Base-by-base conservation (phyloP, 2,329 filamentous ascomycete genomes). In the Lizonia empirigonia region DNA sequence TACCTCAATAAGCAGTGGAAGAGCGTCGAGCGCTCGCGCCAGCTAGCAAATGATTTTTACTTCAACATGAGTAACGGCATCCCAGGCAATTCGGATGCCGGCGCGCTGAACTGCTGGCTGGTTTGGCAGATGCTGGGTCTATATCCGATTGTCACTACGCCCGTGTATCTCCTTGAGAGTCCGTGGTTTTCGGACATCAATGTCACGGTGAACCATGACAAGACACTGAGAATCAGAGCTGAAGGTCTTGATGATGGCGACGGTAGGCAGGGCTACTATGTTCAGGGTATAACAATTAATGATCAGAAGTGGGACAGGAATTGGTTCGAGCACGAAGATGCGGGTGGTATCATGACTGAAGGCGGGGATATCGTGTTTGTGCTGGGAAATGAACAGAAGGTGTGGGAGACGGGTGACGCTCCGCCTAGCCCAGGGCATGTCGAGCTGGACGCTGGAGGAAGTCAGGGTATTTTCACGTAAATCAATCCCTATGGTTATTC, bases 311-410 rank as follows among this genome's bases (percentile, higher is more conserved):
- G 81, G 82, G 59, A 71, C 0, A 78, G 75, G 68, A 84, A 81
- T 45, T 84, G 82, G 82, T 74, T 85, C 15, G 74, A 77, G 47
- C 81, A 84, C 62, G 74, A 77, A 1, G 79, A 84, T 61, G 64
- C 53, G 0, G 68, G 62, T 1, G 66, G 63, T 0, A 67, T 71
- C 18, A 71, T 72, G 69, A 63, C 49, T 1, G 36, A 67, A 6
- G 70, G 71, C 1, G 71, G 70, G 4, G 69, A 72, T 41, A 71
- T 74, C 35, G 5, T 67, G 19, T 74, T 74, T 19, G 48, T 20
- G 8, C 47, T 74, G 3, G 69, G 70, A 1, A 42, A 15, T 4
- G 62, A 70, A 44, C 49, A 64, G 37, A 63, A 47, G 37, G 47
- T 63, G 7, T 71, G 65, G 68, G 71, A 70, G 56, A 67, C 60